phyloP scores from a whole-genome alignment of 257 asterid genomes.

The Ocimum tenuiflorum region DNA sequence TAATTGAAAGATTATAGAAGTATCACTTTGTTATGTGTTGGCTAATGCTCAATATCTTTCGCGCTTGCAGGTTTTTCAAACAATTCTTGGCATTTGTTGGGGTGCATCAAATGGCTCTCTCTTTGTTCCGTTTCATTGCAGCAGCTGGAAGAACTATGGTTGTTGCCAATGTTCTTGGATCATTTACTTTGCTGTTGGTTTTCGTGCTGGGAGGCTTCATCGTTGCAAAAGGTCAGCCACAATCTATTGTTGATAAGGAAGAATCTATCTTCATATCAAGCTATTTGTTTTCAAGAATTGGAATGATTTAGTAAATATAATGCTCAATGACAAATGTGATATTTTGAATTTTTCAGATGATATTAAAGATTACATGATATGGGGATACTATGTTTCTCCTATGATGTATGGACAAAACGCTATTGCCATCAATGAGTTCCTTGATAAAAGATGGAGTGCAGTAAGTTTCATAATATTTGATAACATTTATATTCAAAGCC shows the following conservation, averaged over 20 bases:
- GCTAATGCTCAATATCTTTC: background rate
- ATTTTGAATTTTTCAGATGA: slow-evolving; percentile 57
- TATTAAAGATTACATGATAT: slow-evolving; percentile 71
- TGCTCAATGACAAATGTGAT: too few relatives aligned
- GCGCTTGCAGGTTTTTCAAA: slow-evolving; percentile 54
- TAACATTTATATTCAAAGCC: too few relatives aligned
- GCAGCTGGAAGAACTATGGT: slow-evolving; percentile 70
- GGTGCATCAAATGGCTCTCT: slow-evolving; percentile 73
- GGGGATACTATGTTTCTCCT: slow-evolving; percentile 89
- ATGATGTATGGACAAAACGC: slow-evolving; percentile 95
- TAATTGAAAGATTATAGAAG: too few relatives aligned
- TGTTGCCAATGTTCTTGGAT: slow-evolving; percentile 66
- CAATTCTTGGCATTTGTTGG: slow-evolving; percentile 67
- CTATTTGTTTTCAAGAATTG: too few relatives aligned
- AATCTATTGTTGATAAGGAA: too few relatives aligned
- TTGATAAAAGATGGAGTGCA: slow-evolving; percentile 80
- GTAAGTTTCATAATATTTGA: too few relatives aligned
- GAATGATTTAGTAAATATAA: too few relatives aligned
- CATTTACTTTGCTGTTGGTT: slow-evolving; percentile 56
- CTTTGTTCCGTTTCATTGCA: slow-evolving; percentile 70
- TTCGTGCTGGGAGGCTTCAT: slow-evolving; percentile 77
- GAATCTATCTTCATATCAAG: too few relatives aligned
- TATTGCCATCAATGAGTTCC: slow-evolving; percentile 74
- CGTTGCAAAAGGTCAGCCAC: slow-evolving; percentile 52
- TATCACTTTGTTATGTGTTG: too few relatives aligned